Evolutionary conservation across 2,329 filamentous ascomycete genomes (phyloP), one percentile per base, ranked within the genome.

Genomic region (Trichoderma simmonsii): DNA sequence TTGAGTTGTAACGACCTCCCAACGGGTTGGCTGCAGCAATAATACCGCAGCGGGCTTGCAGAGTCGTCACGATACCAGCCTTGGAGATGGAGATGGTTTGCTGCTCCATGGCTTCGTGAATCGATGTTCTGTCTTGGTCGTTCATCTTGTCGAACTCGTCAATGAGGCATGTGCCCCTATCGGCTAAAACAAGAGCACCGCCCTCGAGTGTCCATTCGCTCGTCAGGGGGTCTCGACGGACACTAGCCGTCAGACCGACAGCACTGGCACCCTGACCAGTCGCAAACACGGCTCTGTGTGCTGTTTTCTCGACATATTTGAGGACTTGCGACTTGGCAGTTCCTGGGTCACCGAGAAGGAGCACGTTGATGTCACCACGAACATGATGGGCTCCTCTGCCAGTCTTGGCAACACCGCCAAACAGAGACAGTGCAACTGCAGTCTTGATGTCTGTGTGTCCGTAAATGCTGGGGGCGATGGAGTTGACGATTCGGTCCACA

Each of bases 81-180:
- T 99, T 99, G 75, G 94, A 97, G 79, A 99, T 99, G 73, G 95
- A 98, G 76, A 99, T 99, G 1, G 96, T 99, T 83, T 99, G 96
- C 83, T 99, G 96, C 82, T 99, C 96, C 96, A 99, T 99, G 73
- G 96, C 96, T 86, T 99, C 96, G 87, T 99, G 96, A 77, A 99
- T 99, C 8, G 94, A 97, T 1, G 96, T 98, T 75, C 96, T 90
- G 81, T 99, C 96, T 80, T 98, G 94, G 80, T 99, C 96, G 81
- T 98, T 98, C 96, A 99, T 99, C 87, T 99, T 99, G 88, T 99
- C 96, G 78, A 99, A 99, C 83, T 99, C 96, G 78, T 99, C 96
- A 74, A 99, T 99, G 34, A 99, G 86, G 79, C 96, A 98, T 18
- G 94, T 97, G 54, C 96, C 96, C 75, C 93, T 92, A 81, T 99